Evolutionary conservation across 306 rosid species (phyloP), one percentile per base, ranked within the genome.

Genomic region (Cicer chorassanicum): DNA sequence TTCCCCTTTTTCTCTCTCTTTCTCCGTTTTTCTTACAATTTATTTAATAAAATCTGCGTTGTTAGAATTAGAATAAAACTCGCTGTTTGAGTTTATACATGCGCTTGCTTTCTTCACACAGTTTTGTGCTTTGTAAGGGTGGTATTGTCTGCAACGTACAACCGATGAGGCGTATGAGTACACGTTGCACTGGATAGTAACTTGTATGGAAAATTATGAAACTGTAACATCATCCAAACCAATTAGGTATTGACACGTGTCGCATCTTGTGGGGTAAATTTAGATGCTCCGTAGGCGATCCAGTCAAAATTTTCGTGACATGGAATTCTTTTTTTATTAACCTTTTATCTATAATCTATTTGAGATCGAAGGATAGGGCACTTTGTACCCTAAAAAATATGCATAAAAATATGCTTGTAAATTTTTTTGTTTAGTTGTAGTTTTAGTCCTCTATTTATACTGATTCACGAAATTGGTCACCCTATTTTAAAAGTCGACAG

Each of bases 61-160:
- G 75, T 13, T 50, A 49, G 5, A 29, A 29, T 29, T 29, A 29
- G 18, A 13, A 67, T 16, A 8, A 54, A 54, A 55, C 78, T 76
- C 16, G 9, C 18, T 7, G 43, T 62, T 75, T 51, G 59, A 53
- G 84, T 81, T 54, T 74, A 81, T 81, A 54, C 56, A 59, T 44
- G 65, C 75, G 60, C 65, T 57, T 4, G 14, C n/a, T 49, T 49
- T 1, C 68, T 15, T 6, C 62, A 57, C 63, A 53, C 77, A 41
- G 14, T 74, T 24, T 24, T 69, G 68, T 65, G 60, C 68, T 45
- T 82, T 65, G 15, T 4, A 59, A 82, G 75, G 77, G 80, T 60
- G 70, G 42, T 53, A 16, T 48, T n/a, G 70, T 78, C 74, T 43
- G 14, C 12, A 21, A 54, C 16, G 54, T 79, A 54, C 66, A 69